Evolutionary conservation across 176 grass and related monocot genomes (phyloP).

Genomic region (Musa beccarii): DNA sequence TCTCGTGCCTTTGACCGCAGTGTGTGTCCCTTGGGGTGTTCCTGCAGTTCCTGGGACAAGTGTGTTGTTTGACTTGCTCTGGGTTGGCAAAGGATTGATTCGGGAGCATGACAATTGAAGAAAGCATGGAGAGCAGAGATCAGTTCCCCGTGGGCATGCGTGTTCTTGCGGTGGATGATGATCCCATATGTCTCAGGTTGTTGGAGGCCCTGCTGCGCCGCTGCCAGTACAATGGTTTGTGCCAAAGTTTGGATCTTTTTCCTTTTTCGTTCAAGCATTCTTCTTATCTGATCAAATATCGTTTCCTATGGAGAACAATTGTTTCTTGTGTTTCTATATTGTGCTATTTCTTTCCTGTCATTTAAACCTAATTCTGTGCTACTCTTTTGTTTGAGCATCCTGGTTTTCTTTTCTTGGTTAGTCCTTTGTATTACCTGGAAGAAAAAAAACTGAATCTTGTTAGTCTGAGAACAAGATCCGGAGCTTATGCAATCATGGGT

Average conservation of each 20-base stretch:
- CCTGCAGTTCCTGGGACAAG: neutral
- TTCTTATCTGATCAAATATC: neutral
- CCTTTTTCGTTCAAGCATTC: neutral
- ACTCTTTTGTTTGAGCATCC: too few relatives aligned
- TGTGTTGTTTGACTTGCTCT: neutral
- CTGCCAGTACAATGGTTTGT: slow-evolving; percentile 15
- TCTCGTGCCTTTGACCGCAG: neutral
- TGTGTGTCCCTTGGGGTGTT: neutral
- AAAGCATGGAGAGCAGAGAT: slow-evolving; percentile 1
- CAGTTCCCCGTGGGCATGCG: slow-evolving; percentile 26
- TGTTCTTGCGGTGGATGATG: slow-evolving; percentile 25
- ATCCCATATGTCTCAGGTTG: slow-evolving; percentile 26
- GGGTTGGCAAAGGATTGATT: neutral
- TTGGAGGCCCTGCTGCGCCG: slow-evolving; percentile 9
- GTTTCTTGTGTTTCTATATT: neutral
- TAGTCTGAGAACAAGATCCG: neutral
- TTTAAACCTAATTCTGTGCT: neutral
- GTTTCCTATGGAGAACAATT: neutral
- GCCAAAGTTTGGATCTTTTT: neutral
- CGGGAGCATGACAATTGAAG: slow-evolving; percentile 6
- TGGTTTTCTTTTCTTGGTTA: too few relatives aligned
- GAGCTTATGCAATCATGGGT: neutral
- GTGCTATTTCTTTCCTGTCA: neutral
- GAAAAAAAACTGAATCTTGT: neutral
- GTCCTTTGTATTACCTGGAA: too few relatives aligned